Evolutionary conservation across 2,329 filamentous ascomycete genomes (phyloP).

Genomic region (Penicillium oxalicum): DNA sequence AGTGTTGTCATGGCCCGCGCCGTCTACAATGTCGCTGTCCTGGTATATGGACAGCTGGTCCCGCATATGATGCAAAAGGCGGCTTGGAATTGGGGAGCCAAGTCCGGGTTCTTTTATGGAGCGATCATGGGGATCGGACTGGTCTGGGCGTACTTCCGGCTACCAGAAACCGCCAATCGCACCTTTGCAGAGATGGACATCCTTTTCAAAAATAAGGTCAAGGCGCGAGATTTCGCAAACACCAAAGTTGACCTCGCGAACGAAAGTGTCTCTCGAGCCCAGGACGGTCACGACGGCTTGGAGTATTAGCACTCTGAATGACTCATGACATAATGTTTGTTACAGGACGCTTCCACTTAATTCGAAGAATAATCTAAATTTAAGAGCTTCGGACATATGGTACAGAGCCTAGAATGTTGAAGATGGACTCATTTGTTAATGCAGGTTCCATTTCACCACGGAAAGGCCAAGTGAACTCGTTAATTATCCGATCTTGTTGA

Average conservation of each 20-base stretch:
- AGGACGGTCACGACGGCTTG: no score
- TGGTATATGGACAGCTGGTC: conserved; percentile 11
- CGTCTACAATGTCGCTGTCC: conserved; percentile 11
- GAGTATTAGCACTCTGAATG: no score
- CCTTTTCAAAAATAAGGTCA: conserved; percentile 11
- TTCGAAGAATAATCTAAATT: no score
- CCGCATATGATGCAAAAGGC: conserved; percentile 12
- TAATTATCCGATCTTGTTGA: no score
- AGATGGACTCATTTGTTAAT: no score
- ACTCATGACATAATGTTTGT: no score
- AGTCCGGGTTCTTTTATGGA: conserved; percentile 12
- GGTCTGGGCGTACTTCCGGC: conserved; percentile 14
- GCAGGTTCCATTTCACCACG: no score
- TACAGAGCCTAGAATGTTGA: no score
- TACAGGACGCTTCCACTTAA: no score
- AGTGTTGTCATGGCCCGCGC: conserved; percentile 12
- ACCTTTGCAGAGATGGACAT: conserved; percentile 15
- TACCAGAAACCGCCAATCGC: conserved; percentile 13
- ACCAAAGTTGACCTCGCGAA: conserved; percentile 9
- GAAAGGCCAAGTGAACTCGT: no score
- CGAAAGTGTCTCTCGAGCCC: conserved; percentile 6
- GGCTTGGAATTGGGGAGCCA: conserved; percentile 12
- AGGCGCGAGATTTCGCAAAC: conserved; percentile 10
- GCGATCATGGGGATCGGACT: conserved; percentile 9
- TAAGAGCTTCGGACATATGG: no score